Evolutionary conservation across 2,329 filamentous ascomycete species (phyloP).

Genomic region (Akanthomyces uredinophilus): DNA sequence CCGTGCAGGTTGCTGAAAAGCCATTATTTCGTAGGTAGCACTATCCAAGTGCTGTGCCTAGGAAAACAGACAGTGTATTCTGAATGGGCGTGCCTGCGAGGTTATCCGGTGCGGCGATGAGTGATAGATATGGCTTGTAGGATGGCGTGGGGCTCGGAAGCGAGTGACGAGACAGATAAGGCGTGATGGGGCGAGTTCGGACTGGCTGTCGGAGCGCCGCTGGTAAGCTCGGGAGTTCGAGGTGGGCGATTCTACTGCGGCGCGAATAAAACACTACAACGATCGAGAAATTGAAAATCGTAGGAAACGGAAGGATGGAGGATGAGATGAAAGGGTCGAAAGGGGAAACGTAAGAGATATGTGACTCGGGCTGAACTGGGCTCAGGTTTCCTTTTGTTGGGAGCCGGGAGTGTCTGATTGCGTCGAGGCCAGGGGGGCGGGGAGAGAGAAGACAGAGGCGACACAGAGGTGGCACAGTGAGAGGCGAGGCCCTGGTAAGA

Average conservation of each 20-base stretch:
- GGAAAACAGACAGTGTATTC: too few relatives aligned
- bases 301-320: not conserved
- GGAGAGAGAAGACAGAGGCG: not conserved
- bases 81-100: not conserved
- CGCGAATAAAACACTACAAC: not conserved
- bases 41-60: not conserved
- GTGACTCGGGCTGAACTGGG: not conserved
- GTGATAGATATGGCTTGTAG: not conserved
- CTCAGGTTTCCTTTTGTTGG: constrained; percentile 15
- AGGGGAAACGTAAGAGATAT: constrained; percentile 1
- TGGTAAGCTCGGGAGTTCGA: constrained; percentile 4
- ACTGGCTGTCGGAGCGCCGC: constrained; percentile 11
- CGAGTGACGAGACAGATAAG: constrained; percentile 13
- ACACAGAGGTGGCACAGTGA: not conserved
- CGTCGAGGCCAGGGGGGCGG: constrained; percentile 6
- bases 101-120: not conserved
- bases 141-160: not conserved
- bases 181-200: constrained; percentile 11
- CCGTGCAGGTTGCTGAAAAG: constrained; percentile 56
- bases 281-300: not conserved
- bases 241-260: not conserved
- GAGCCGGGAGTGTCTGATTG: constrained; percentile 1
- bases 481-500: not conserved
- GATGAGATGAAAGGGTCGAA: not conserved
- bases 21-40: constrained; percentile 35